Evolutionary conservation across 2,329 filamentous ascomycete genomes (phyloP), one percentile per base, ranked within the genome.

Genomic region (Ramularia endophylla): DNA sequence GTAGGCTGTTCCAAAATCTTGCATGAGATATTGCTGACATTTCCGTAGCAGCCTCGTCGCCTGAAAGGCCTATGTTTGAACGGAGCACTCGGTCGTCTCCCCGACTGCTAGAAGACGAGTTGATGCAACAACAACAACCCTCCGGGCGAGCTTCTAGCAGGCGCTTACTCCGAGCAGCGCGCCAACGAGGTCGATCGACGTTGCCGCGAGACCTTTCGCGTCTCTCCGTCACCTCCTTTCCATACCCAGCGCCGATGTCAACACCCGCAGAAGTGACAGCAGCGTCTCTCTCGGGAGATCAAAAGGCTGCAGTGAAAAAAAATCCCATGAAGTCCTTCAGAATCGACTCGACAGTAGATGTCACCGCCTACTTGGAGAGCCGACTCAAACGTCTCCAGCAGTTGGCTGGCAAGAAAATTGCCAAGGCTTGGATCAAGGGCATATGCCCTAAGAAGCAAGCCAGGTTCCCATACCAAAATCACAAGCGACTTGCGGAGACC

Each of bases 361-460:
- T 53, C 29, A 35, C 27, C 5, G 29, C 19, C 2, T 53, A 51
- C 33, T 27, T 53, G 11, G 16, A 13, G 16, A 43, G 29, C 20
- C 36, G 46, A 29, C 31, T 53, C 9, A 51, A 46, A 39, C 35
- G 75, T 43, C 75, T 83, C 51, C 83, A 87, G 54, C 84, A 88
- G 53, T 74, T 78, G 2, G 76, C 80, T 5, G 83, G 81, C 64
- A 87, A 87, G 61, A 66, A 80, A 18, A 80, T 87, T 38, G 79
- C 79, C 25, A 88, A 87, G 59, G 80, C 77, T 8, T 87, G 83
- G 77, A 80, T 88, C 44, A 86, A 86, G 56, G 72, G 78, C 2
- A 77, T 87, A 2, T 82, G 85, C 53, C 84, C 84, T 0, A 86
- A 84, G 64, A 88, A 88, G 61, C 83, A 87, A 61, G 81, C 81